Evolutionary conservation across 192 early-diverging fungal species (phyloP).

Genomic region (Coemansia sp.): DNA sequence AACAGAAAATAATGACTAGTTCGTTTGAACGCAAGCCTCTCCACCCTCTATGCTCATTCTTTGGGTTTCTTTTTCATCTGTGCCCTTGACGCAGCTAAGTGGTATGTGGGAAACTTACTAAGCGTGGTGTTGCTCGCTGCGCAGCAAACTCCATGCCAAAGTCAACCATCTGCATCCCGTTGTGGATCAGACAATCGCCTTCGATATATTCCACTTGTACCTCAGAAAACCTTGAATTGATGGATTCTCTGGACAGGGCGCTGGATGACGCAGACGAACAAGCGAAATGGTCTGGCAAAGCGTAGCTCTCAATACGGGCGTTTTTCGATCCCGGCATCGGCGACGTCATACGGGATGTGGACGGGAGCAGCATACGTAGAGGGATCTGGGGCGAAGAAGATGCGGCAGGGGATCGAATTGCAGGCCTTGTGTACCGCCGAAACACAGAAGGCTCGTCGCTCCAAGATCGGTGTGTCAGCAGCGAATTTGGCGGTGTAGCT

Average conservation of each 20-base stretch:
- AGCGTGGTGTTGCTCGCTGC: conserved; percentile 22
- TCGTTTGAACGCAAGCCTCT: too few species aligned
- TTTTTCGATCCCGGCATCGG: background rate
- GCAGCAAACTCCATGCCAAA: conserved; percentile 36
- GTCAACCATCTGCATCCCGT: conserved; percentile 48
- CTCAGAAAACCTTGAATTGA: conserved; percentile 41
- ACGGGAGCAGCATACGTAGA: conserved; percentile 29
- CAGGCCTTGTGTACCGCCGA: background rate
- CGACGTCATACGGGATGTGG: background rate
- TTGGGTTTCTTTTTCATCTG: background rate
- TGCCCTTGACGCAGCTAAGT: background rate
- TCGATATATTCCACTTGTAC: conserved; percentile 51
- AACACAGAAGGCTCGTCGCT: background rate
- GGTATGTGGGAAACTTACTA: conserved; percentile 18
- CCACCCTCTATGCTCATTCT: background rate
- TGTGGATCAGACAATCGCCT: conserved; percentile 51
- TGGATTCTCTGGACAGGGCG: conserved; percentile 8
- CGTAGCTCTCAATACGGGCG: background rate
- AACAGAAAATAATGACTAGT: too few species aligned
- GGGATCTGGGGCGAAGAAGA: conserved; percentile 26
- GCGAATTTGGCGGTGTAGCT: background rate
- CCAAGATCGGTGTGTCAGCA: background rate
- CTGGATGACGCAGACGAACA: conserved; percentile 6
- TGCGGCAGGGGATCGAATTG: background rate
- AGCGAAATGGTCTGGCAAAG: background rate